Evolutionary conservation across 352 stramenopile species (phyloP).

Genomic region (Globisporangium middletonii): DNA sequence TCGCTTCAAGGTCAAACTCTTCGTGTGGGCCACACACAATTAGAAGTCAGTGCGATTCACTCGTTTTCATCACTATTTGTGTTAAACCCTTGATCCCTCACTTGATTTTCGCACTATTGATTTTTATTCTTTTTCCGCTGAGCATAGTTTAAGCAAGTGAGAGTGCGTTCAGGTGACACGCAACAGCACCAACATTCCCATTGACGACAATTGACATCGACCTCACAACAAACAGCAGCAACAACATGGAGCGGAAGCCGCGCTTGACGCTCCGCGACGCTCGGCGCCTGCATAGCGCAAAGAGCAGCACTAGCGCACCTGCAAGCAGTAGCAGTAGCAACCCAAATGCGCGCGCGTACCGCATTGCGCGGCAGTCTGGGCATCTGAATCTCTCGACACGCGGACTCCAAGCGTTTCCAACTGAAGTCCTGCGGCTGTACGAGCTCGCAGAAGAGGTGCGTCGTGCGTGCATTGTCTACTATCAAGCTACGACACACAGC

Average conservation of each 20-base stretch:
- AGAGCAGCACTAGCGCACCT: background rate
- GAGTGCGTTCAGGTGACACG: no score
- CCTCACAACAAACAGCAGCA: background rate
- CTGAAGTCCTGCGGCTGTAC: constrained; percentile 54
- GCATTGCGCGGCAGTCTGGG: constrained; percentile 51
- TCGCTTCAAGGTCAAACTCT: no score
- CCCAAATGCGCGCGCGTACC: constrained; percentile 28
- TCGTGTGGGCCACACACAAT: no score
- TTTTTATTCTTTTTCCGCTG: no score
- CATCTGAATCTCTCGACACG: constrained; percentile 60
- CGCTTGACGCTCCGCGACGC: constrained; percentile 38
- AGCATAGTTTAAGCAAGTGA: no score
- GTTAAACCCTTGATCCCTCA: no score
- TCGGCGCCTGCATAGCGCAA: constrained; percentile 22
- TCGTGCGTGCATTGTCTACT: background rate
- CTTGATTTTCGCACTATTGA: no score
- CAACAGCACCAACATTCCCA: no score
- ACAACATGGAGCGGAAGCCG: constrained; percentile 25
- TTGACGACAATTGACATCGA: background rate
- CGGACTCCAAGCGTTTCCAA: constrained; percentile 42
- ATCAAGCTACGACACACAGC: background rate
- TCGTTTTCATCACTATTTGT: no score
- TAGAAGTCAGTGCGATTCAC: no score
- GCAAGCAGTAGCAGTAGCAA: constrained; percentile 14
- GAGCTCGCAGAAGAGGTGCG: constrained; percentile 48